A percentile compares a stretch with the other conserved stretches of the same genome.
These are phyloP conservation scores for Mycena citricolor DNA, from an alignment of 1,284 basidiomycete species.

Conservation along the genomic window DNA sequence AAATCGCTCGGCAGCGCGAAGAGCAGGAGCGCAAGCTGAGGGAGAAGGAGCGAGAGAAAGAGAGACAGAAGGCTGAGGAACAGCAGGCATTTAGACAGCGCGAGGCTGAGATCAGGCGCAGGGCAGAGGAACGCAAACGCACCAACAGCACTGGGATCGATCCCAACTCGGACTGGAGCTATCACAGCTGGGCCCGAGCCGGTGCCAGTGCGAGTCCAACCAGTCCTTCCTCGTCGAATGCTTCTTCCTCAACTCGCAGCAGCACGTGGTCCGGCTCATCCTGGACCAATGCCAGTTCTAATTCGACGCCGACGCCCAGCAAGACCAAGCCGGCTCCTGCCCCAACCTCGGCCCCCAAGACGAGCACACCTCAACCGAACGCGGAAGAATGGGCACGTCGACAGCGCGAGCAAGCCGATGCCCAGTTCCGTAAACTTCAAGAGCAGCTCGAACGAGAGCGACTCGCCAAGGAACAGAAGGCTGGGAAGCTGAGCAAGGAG, in stretches of 20 bases:
- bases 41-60: constrained; percentile 17
- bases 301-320: constrained; percentile 10
- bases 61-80: constrained; percentile 25
- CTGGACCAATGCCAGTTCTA: constrained; percentile 11
- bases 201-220: constrained; percentile 23
- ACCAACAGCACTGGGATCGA: constrained; percentile 34
- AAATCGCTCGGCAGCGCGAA: background rate
- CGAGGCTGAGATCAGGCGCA: constrained; percentile 47
- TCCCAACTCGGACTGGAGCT: constrained; percentile 26
- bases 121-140: constrained; percentile 41
- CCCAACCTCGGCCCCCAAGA: constrained; percentile 27
- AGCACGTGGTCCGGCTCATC: constrained; percentile 28
- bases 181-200: constrained; percentile 24
- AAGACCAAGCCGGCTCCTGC: constrained; percentile 13
- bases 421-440: constrained; percentile 59
- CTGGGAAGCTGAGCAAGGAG: constrained; percentile 50
- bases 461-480: constrained; percentile 36
- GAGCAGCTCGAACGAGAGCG: constrained; percentile 46
- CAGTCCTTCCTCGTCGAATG: constrained; percentile 26
- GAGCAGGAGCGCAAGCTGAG: constrained; percentile 11
- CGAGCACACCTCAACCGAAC: constrained; percentile 28
- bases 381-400: constrained; percentile 55
- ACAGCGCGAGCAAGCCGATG: constrained; percentile 58
- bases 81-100: constrained; percentile 46
- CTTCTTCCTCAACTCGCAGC: constrained; percentile 29